These are phyloP conservation scores for Leccinum variicolor DNA, from an alignment of 768 basidiomycete species.

Conservation along the genomic window DNA sequence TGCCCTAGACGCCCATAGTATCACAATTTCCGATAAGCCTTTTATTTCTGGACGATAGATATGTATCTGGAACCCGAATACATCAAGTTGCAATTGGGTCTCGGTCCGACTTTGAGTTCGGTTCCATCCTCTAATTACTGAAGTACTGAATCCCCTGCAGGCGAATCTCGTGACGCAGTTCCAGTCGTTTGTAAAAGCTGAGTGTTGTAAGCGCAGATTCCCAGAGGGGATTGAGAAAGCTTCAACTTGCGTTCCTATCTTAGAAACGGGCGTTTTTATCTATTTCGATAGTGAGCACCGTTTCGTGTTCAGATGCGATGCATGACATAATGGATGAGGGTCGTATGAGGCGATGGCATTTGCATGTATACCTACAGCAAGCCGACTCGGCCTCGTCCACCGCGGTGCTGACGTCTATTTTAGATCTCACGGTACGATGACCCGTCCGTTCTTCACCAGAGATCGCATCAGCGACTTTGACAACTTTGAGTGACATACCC, in stretches of 20 bases:
- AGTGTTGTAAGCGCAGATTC: conserved; percentile 2
- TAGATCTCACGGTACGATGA: conserved; percentile 44
- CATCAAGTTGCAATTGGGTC: conserved; percentile 30
- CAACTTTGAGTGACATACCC: conserved; percentile 36
- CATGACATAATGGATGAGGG: not conserved
- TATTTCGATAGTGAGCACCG: conserved; percentile 35
- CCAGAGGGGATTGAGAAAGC: not conserved
- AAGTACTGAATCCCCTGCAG: conserved; percentile 25
- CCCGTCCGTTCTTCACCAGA: conserved; percentile 40
- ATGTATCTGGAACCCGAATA: conserved; percentile 38
- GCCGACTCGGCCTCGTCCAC: not conserved
- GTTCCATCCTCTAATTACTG: not conserved
- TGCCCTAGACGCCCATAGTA: not conserved
- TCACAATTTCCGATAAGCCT: not conserved
- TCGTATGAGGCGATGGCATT: conserved; percentile 22
- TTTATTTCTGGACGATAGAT: conserved; percentile 23
- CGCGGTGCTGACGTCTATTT: not conserved
- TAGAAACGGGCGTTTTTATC: conserved; percentile 40
- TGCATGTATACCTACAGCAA: conserved; percentile 34
- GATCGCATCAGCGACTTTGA: conserved; percentile 41
- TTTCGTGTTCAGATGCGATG: not conserved
- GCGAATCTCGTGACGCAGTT: conserved; percentile 38
- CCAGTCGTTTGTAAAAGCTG: conserved; percentile 35
- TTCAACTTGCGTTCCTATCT: conserved; percentile 18
- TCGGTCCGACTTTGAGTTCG: not conserved